Base-by-base conservation (phyloP, 148 eudicot genomes). In the Rhododendron griersonianum region DNA sequence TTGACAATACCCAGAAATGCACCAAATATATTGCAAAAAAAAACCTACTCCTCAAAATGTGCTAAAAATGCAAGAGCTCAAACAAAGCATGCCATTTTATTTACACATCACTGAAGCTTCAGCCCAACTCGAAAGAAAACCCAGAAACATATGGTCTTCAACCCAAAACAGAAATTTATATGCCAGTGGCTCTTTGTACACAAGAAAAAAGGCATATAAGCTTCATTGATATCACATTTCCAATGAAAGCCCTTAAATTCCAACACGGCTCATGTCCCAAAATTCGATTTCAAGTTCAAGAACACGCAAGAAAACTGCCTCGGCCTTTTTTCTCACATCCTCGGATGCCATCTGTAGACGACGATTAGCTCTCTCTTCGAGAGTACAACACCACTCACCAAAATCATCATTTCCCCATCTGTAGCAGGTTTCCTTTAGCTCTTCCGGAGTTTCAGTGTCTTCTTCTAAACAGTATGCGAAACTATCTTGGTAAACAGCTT, bases 331-430 rank as follows among this genome's bases (percentile, higher is more conserved):
- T 67, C 80, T 28, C 16, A 87, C 92, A 47, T 92, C 92, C 25
- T 90, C 91, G 0, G 96, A 82, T 39, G 92, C 91, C 85, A 88
- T 90, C 39, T 88, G 89, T 14, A 95, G 81, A 30, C 88, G 44
- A 11, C 90, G 90, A 30, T 93, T 85, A 37, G 92, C 96, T 78
- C 93, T 92, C 81, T 75, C 83, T 83, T 82, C 83, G 19, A 95
- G 94, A 51, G 94, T 81, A 25, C 81, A 78, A 84, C 98, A 95
- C 47, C 92, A 94, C 82, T 89, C 87, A 21, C 92, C 95, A 81
- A 95, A 95, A 21, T 89, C 93, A 15, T 92, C 91, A 61, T 87
- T 94, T 7, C 95, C 98, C 95, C 95, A 95, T 87, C 98, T 87
- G 84, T 89, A 85, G 82, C 98, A 94, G 21, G 95, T 91, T 69